These are phyloP conservation scores for Pleurotus pulmonarius DNA, from an alignment of 768 basidiomycete genomes.

Conservation along the genomic window DNA sequence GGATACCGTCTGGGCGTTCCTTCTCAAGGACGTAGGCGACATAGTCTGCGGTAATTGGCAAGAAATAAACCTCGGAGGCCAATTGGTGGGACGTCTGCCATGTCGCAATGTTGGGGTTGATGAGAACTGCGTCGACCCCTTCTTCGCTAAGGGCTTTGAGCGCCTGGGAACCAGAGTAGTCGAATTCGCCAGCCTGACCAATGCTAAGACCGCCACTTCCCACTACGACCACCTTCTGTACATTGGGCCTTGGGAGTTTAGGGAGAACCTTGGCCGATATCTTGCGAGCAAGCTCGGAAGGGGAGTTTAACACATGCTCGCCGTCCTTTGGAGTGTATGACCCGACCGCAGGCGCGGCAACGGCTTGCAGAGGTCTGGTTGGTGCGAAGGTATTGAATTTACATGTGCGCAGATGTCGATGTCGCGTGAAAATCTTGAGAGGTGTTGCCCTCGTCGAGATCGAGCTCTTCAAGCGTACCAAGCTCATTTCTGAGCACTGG, in stretches of 20 bases:
- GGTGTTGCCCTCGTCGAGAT: conserved; percentile 30
- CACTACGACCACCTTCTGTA: conserved; percentile 93
- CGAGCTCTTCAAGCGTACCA: conserved; percentile 38
- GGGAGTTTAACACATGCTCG: conserved; percentile 84
- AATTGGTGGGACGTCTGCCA: conserved; percentile 99
- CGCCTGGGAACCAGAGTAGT: conserved; percentile 98
- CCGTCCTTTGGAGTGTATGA: conserved; percentile 60
- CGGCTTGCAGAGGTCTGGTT: conserved; percentile 54
- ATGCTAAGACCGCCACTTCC: conserved; percentile 96
- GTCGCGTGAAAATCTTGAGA: conserved; percentile 29
- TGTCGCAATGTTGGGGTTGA: conserved; percentile 99
- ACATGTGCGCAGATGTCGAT: conserved; percentile 45
- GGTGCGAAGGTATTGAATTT: conserved; percentile 36
- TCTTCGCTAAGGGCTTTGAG: conserved; percentile 97
- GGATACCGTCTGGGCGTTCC: conserved; percentile 94
- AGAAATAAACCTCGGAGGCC: conserved; percentile 95
- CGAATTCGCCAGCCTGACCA: conserved; percentile 99
- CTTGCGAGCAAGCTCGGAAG: conserved; percentile 90
- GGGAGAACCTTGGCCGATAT: conserved; percentile 95
- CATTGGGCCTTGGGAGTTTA: conserved; percentile 84
- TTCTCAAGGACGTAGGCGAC: conserved; percentile 99
- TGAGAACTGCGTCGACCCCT: conserved; percentile 89
- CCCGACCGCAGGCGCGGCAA: conserved; percentile 75
- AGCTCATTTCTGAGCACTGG: conserved; percentile 28
- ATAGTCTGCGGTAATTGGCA: conserved; percentile 95